phyloP scores from a whole-genome alignment of 2,329 filamentous ascomycete species.

The Alternaria sp. region DNA sequence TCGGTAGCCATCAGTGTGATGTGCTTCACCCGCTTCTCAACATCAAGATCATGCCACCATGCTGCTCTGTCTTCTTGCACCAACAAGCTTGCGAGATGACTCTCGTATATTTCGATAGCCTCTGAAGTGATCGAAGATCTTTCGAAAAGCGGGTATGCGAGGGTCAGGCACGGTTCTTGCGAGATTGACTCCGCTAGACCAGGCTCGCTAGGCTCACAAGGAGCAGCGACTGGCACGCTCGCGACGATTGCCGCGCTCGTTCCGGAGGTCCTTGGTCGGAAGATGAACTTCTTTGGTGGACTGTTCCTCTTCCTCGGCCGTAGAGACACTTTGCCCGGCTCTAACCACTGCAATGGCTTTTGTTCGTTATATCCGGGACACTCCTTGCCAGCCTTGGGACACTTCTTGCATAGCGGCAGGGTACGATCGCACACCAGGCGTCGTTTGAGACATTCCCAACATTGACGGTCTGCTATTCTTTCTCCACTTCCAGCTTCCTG shows the following conservation, averaged over 20 bases:
- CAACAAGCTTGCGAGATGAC: too few species aligned
- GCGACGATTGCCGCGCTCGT: background rate
- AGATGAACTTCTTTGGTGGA: background rate
- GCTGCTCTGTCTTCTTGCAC: too few species aligned
- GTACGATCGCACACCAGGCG: conserved; percentile 40
- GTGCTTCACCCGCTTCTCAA: too few species aligned
- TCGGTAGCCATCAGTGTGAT: too few species aligned
- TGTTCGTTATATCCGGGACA: conserved; percentile 38
- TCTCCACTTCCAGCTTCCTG: background rate
- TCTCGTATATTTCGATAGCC: too few species aligned
- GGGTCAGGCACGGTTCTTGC: too few species aligned
- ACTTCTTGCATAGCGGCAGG: conserved; percentile 36
- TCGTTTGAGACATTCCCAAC: conserved; percentile 40
- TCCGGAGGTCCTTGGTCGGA: background rate
- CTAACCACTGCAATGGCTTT: conserved; percentile 40
- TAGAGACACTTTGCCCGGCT: conserved; percentile 33
- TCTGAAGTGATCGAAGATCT: too few species aligned
- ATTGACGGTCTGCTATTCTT: conserved; percentile 29
- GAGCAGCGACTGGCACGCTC: too few species aligned
- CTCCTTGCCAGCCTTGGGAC: conserved; percentile 28
- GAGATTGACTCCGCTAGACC: too few species aligned
- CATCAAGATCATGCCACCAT: too few species aligned
- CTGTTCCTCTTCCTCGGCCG: conserved; percentile 10
- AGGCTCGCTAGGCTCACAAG: too few species aligned
- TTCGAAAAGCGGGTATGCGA: too few species aligned